Conservation (phyloP, 768 basidiomycete genomes). For the Pholiota molesta region DNA sequence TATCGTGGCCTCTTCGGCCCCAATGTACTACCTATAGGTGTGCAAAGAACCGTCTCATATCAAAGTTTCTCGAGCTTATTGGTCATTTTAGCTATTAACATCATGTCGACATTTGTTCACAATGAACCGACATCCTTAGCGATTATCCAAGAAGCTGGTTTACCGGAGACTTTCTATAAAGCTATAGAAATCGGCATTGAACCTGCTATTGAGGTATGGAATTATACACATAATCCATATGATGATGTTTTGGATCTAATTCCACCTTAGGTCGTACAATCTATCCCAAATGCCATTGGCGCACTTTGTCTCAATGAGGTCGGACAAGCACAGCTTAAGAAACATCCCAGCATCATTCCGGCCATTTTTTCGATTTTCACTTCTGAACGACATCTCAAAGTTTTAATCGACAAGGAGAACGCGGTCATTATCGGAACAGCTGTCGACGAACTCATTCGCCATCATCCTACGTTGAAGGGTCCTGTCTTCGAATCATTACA, state of each 20-base stretch:
- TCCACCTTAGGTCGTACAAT: slow-evolving; percentile 75
- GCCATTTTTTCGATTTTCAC: slow-evolving; percentile 87
- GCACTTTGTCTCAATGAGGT: slow-evolving; percentile 93
- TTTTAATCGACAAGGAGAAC: slow-evolving; percentile 92
- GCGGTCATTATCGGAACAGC: slow-evolving; percentile 86
- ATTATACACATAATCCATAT: not conserved
- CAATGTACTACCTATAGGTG: slow-evolving; percentile 83
- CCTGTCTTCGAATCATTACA: slow-evolving; percentile 80
- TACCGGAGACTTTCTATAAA: slow-evolving; percentile 89
- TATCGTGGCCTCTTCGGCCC: slow-evolving; percentile 85
- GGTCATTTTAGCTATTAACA: slow-evolving; percentile 72
- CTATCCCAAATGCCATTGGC: slow-evolving; percentile 93
- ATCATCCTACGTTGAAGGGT: slow-evolving; percentile 87
- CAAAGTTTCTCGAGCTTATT: slow-evolving; percentile 6
- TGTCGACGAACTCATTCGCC: slow-evolving; percentile 94
- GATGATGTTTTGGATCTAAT: slow-evolving; percentile 4
- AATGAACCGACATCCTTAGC: slow-evolving; percentile 96
- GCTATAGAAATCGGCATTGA: slow-evolving; percentile 86
- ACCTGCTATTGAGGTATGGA: slow-evolving; percentile 79
- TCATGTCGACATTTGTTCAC: slow-evolving; percentile 96
- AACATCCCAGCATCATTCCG: slow-evolving; percentile 81
- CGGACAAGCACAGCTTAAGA: slow-evolving; percentile 80
- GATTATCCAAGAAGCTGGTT: slow-evolving; percentile 88
- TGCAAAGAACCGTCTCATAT: slow-evolving; percentile 24
- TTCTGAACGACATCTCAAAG: slow-evolving; percentile 79